Conservation (phyloP, 2,329 filamentous ascomycete species). For the Paecilomyces fulvus region DNA sequence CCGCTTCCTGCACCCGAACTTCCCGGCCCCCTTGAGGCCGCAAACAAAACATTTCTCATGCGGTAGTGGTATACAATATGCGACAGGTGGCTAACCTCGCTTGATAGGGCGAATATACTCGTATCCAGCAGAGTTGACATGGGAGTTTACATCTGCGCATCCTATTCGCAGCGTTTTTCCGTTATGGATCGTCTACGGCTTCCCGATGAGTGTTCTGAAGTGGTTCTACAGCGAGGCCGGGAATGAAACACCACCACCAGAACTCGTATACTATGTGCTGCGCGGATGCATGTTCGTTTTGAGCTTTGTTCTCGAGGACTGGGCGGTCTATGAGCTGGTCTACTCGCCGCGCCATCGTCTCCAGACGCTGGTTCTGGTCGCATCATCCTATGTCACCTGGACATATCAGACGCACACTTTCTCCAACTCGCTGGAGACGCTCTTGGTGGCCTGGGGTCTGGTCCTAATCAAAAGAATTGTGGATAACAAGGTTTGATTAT, state of each 20-base stretch:
- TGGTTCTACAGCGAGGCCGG: conserved; percentile 88
- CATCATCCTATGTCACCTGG: conserved; percentile 97
- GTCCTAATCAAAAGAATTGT: conserved; percentile 83
- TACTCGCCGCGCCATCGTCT: conserved; percentile 62
- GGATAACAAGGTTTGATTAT: conserved; percentile 56
- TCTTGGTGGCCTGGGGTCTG: conserved; percentile 86
- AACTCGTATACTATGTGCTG: conserved; percentile 80
- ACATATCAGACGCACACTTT: conserved; percentile 98
- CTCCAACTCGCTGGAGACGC: conserved; percentile 91
- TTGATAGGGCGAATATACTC: conserved; percentile 78
- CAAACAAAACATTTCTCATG: neutral
- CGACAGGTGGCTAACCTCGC: neutral
- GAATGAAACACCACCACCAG: conserved; percentile 64
- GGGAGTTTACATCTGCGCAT: conserved; percentile 85
- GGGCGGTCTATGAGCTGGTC: conserved; percentile 89
- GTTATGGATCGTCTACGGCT: conserved; percentile 87
- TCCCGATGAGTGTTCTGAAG: conserved; percentile 85
- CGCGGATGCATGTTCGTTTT: conserved; percentile 85
- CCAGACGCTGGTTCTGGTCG: conserved; percentile 72
- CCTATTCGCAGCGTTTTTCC: conserved; percentile 96
- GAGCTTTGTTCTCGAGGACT: conserved; percentile 95
- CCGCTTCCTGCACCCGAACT: neutral
- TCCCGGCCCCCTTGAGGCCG: conserved; percentile 1
- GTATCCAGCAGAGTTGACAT: conserved; percentile 82
- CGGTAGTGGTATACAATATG: neutral